Conservation (phyloP, 345 rosid genomes). For the Citrus hindsii region DNA sequence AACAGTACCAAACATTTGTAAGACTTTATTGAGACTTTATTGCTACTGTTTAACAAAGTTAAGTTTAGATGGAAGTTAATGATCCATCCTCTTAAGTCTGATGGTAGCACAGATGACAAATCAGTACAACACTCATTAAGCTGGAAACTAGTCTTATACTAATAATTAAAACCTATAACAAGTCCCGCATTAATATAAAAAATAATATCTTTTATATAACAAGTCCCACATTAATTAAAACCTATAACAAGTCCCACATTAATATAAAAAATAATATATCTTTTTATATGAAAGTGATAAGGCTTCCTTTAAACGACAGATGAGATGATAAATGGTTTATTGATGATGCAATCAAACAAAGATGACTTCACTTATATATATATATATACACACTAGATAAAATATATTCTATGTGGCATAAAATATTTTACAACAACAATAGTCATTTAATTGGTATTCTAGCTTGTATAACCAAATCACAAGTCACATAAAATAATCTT, state of each 20-base stretch:
- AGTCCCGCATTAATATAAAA: background rate
- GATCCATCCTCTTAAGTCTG: background rate
- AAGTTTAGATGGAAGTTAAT: background rate
- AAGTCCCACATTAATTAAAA: background rate
- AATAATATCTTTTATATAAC: no score
- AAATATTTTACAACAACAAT: no score
- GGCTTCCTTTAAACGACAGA: background rate
- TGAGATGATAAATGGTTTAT: background rate
- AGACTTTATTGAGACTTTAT: background rate
- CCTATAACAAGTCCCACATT: background rate
- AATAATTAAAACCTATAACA: background rate
- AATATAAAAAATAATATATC: background rate
- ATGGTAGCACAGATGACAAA: background rate
- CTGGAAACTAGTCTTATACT: background rate
- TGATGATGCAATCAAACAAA: background rate
- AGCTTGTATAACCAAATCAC: no score
- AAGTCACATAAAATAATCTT: no score
- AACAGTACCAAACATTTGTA: background rate
- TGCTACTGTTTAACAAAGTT: background rate
- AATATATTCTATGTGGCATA: no score
- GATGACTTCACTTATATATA: background rate
- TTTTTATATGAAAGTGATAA: background rate
- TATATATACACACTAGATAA: no score
- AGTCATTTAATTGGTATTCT: no score
- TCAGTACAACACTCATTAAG: background rate